Conservation (phyloP, 169 alveolate genomes). For the Cryptosporidium ryanae region DNA sequence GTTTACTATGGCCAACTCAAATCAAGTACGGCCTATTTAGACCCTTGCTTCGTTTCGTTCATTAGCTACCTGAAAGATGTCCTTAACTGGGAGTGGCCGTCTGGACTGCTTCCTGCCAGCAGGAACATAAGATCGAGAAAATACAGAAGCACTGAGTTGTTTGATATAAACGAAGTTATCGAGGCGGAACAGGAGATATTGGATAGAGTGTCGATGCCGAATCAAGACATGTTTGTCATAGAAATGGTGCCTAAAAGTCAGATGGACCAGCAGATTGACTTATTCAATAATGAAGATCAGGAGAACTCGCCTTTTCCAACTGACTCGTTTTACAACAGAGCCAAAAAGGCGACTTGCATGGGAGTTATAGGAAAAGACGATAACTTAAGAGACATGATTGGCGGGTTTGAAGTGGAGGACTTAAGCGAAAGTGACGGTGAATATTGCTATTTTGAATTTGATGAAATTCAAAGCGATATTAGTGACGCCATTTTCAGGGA, state of each 20-base stretch:
- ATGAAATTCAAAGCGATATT: slow-evolving; percentile 65
- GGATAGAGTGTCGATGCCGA: slow-evolving; percentile 72
- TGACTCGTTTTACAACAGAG: slow-evolving; percentile 25
- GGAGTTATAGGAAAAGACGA: slow-evolving; percentile 68
- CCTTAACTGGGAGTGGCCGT: slow-evolving; percentile 89
- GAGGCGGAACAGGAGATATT: slow-evolving; percentile 84
- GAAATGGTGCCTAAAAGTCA: slow-evolving; percentile 29
- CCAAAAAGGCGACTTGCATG: slow-evolving; percentile 62
- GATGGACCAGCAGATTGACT: slow-evolving; percentile 59
- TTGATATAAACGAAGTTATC: slow-evolving; percentile 83
- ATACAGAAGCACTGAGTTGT: slow-evolving; percentile 83
- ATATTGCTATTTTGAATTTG: slow-evolving; percentile 5
- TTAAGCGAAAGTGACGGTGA: background rate
- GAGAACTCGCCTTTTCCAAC: slow-evolving; percentile 64
- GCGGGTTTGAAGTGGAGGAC: slow-evolving; percentile 41
- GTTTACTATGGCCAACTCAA: slow-evolving; percentile 35
- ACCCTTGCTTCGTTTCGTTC: slow-evolving; percentile 32
- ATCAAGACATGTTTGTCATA: slow-evolving; percentile 61
- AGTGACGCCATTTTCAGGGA: slow-evolving; percentile 67
- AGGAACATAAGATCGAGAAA: slow-evolving; percentile 83
- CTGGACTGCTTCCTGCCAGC: slow-evolving; percentile 87
- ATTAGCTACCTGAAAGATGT: slow-evolving; percentile 76
- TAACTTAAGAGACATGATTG: slow-evolving; percentile 47
- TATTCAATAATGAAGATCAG: slow-evolving; percentile 35
- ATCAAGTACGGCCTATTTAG: slow-evolving; percentile 48